Evolutionary conservation across 495 filamentous ascomycete genomes (phyloP), one percentile per base, ranked within the genome.

Genomic region (Annulohypoxylon bovei): DNA sequence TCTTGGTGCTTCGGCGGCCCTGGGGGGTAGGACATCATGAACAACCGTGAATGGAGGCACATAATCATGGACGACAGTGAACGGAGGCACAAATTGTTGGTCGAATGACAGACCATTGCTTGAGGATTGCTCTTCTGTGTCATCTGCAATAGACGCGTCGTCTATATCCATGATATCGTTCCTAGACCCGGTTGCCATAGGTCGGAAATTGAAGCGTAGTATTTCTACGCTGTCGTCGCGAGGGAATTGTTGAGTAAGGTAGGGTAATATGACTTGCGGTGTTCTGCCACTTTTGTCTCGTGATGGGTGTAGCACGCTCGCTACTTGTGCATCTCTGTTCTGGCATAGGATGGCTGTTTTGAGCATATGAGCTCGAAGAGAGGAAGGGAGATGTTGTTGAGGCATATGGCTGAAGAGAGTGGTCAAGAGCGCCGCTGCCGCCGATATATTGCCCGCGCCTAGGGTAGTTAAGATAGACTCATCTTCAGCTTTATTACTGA

Each of bases 241-340:
- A 0, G 88, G 81, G 72, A 88, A 90, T 44, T 81, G 81, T 58
- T 87, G 81, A 23, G 86, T 86, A 25, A 97, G 80, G 67, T 95
- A 90, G 6, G 93, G 93, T 27, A 98, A 78, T 50, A 97, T 90
- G 71, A 91, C 93, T 12, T 88, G 81, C 61, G 85, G 85, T 39
- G 83, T 83, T 27, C 84, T 84, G 2, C 88, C 87, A 46, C 85
- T 85, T 46, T 82, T 80, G 35, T 85, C 85, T 12, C 85, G 81
- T 59, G 89, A 85, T 1, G 93, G 92, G 77, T 95, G 91, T 55
- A 97, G 79, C 11, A 93, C 88, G 76, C 92, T 93, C 28, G 93
- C 90, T 11, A 93, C 73, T 85, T 97, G 90, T 9, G 90, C 88
- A 25, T 86, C 75, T 78, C 88, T 89, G 69, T 89, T 84, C 39